A percentile compares a stretch with the other conserved stretches of the same genome.
Evolutionary conservation across 352 stramenopile species (phyloP).

Genomic region (Globisporangium uncinulatum): DNA sequence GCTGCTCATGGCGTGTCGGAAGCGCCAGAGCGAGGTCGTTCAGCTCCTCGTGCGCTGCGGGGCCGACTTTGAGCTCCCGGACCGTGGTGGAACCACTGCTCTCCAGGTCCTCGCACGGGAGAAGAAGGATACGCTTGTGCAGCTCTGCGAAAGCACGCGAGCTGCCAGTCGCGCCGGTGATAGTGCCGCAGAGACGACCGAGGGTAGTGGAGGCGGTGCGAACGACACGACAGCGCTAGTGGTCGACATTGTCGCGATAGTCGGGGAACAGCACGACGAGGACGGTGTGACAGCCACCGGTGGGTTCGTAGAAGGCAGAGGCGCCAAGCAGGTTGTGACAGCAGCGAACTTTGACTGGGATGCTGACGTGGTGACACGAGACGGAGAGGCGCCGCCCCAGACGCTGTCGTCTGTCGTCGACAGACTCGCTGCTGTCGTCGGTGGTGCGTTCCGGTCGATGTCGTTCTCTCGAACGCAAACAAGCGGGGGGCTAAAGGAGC

Average conservation of each 20-base stretch:
- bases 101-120: conserved; percentile 42
- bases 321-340: background rate
- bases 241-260: background rate
- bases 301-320: too few species aligned
- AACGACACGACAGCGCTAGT: background rate
- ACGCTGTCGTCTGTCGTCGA: background rate
- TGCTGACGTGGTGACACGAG: background rate
- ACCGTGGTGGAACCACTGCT: conserved; percentile 45
- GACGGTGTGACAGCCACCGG: too few species aligned
- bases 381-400: background rate
- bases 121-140: conserved; percentile 42
- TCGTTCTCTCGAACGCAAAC: background rate
- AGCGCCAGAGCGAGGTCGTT: conserved; percentile 40
- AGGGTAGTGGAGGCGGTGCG: background rate
- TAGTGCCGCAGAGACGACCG: background rate
- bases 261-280: background rate
- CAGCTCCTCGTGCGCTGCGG: conserved; percentile 33
- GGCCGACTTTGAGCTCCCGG: conserved; percentile 33
- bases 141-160: conserved; percentile 26
- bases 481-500: background rate
- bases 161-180: conserved; percentile 5
- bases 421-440: background rate
- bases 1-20: conserved; percentile 58
- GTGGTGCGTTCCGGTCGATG: background rate
- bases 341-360: conserved; percentile 2